phyloP scores from a whole-genome alignment of 2,329 filamentous ascomycete genomes.

The Fusarium palustre region DNA sequence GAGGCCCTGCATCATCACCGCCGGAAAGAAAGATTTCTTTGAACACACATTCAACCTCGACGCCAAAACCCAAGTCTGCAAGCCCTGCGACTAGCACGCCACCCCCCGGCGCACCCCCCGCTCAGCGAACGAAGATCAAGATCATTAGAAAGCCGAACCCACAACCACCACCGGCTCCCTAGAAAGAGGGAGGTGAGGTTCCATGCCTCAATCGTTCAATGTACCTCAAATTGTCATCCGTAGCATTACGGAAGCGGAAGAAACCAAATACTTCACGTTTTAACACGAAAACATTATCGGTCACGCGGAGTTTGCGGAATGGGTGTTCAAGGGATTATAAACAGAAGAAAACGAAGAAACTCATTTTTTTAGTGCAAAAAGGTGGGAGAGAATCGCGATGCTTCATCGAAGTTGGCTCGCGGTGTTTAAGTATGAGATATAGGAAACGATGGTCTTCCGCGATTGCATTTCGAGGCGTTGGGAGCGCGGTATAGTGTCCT shows the following conservation, averaged over 20 bases:
- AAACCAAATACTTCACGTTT: neutral
- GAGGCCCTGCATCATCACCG: conserved; percentile 44
- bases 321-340: neutral
- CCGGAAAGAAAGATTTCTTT: conserved; percentile 46
- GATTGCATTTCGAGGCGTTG: conserved; percentile 39
- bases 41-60: conserved; percentile 38
- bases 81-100: conserved; percentile 45
- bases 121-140: conserved; percentile 53
- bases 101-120: conserved; percentile 32
- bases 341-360: neutral
- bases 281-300: neutral
- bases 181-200: conserved; percentile 6
- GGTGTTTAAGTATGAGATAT: conserved; percentile 18
- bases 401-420: conserved; percentile 12
- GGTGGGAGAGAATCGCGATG: conserved; percentile 1
- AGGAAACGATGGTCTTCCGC: conserved; percentile 2
- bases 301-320: neutral
- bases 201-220: neutral
- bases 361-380: neutral
- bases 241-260: neutral
- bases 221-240: neutral
- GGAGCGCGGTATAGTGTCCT: conserved; percentile 6
- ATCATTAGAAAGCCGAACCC: conserved; percentile 53
- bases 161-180: conserved; percentile 43
- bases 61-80: conserved; percentile 41